Evolutionary conservation across 192 early-diverging fungal genomes (phyloP), one percentile per base, ranked within the genome.

Genomic region (Kappamyces sp.): DNA sequence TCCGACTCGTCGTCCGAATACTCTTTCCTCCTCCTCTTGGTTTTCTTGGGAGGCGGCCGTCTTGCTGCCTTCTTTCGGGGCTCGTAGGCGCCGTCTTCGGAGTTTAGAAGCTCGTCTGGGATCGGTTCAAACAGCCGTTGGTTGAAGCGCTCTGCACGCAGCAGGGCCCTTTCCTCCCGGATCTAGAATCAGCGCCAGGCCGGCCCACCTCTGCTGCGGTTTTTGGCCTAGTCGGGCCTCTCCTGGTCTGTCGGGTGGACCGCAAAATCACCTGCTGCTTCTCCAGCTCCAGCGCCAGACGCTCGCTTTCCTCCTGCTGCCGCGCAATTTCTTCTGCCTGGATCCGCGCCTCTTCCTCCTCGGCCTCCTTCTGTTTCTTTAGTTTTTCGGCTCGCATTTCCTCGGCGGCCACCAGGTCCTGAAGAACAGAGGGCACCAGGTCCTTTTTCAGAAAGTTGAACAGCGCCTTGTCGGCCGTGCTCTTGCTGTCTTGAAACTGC

Each of bases 401-500:
- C 9, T 67, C 3, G 29, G 5, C 36, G 49, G 70, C 70, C 41
- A 70, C 43, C 15, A 87, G 59, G 35, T 70, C 77, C 1, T 70
- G 59, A 1, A 87, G 29, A 1, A 89, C 76, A 40, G 79, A 73
- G 5, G 84, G 83, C 22, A 86, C 40, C 0, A 80, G 64, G 33
- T 86, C 77, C 2, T 75, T 63, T 15, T 62, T 80, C 6, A 86
- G 54, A n/a, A 71, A 70, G 1, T 66, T 32, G 64, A 84, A 68
- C 31, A 89, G 70, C 0, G 60, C 59, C 57, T 83, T 79, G 49
- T 89, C 87, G 34, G 75, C 68, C 0, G 66, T 35, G 61, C 77
- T 66, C 29, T 69, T 71, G 36, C 78, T 72, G 11, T 70, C 58
- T n/a, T 62, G 61, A 66, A 85, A 90, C 14, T 70, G 46, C n/a